phyloP scores from a whole-genome alignment of 192 early-diverging fungal genomes.

The Rhizophagus sp. region DNA sequence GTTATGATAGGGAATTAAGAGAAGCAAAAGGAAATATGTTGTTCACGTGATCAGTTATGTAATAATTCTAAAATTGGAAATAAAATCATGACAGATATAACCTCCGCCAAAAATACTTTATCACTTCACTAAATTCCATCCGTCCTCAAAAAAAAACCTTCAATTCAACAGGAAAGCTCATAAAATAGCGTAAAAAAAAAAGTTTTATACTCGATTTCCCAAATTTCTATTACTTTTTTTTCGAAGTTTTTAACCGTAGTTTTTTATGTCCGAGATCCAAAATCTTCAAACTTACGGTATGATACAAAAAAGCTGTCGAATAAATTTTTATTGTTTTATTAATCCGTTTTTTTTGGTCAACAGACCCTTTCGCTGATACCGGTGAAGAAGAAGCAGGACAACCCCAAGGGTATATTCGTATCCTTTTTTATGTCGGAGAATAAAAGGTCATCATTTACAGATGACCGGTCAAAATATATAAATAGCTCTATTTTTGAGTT shows the following conservation, averaged over 20 bases:
- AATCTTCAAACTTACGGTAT: conserved; percentile 48
- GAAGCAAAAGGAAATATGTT: too few relatives aligned
- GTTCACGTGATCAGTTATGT: too few relatives aligned
- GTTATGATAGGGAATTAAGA: too few relatives aligned
- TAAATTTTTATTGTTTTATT: background rate
- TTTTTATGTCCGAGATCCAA: conserved; percentile 53
- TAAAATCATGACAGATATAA: too few relatives aligned
- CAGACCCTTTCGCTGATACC: conserved; percentile 54
- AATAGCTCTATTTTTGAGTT: background rate
- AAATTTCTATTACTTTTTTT: background rate
- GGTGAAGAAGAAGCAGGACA: conserved; percentile 45
- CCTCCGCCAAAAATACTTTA: too few relatives aligned
- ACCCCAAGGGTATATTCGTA: conserved; percentile 51
- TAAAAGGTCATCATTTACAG: background rate
- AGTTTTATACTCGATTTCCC: background rate
- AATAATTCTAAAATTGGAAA: too few relatives aligned
- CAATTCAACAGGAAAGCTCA: background rate
- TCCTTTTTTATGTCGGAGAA: conserved; percentile 12
- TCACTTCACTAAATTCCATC: too few relatives aligned
- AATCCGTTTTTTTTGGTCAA: background rate
- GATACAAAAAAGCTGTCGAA: background rate
- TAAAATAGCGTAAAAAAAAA: background rate
- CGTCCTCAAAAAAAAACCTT: background rate
- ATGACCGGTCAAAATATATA: background rate
- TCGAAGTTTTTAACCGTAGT: conserved; percentile 15